phyloP scores from a whole-genome alignment of 148 eudicot genomes.

The Mesembryanthemum crystallinum region DNA sequence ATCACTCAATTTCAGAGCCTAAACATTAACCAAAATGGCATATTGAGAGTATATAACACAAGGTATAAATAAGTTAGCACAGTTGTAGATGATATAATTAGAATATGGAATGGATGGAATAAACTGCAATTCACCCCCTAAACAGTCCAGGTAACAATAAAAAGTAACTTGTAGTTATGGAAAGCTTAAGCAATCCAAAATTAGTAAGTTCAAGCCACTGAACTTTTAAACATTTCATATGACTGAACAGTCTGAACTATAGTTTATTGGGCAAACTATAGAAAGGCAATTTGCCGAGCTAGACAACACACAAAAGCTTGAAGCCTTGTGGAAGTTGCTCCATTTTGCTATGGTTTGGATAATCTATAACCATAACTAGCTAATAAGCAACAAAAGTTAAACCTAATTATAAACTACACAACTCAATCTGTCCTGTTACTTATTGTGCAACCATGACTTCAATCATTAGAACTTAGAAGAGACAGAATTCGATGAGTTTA shows the following conservation, averaged over 20 bases:
- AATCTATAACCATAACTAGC: background rate
- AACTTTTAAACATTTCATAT: too few relatives aligned
- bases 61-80: background rate
- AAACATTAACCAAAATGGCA: constrained; percentile 7
- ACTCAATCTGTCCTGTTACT: background rate
- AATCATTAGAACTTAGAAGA: background rate
- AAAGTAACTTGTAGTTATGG: background rate
- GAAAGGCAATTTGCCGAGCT: background rate
- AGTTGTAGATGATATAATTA: background rate
- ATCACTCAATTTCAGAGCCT: constrained; percentile 92
- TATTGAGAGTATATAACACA: background rate
- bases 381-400: background rate
- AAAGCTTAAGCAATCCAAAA: background rate
- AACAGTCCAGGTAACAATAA: background rate
- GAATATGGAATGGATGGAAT: background rate
- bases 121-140: background rate
- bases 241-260: too few relatives aligned
- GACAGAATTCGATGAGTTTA: background rate
- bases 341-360: background rate
- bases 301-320: background rate
- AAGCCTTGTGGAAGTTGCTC: background rate
- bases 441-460: background rate
- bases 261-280: too few relatives aligned
- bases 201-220: background rate
- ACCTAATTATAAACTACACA: background rate